Conservation (phyloP, 2,329 filamentous ascomycete genomes). For the Aquanectria penicillioides region DNA sequence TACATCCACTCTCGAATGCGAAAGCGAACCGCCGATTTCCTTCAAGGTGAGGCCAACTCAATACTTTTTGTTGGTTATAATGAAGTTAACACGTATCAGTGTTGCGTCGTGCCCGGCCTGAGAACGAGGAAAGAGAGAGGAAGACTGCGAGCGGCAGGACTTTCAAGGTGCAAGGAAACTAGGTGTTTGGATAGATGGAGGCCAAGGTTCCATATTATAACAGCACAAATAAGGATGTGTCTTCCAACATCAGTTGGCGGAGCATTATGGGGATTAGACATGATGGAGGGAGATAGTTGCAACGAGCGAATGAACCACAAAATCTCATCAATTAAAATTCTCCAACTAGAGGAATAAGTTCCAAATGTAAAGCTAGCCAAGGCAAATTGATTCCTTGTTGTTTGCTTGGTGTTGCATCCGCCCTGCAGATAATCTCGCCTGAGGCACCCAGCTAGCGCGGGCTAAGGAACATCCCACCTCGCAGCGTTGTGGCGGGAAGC, state of each 20-base stretch:
- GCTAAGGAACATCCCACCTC: conserved; percentile 26
- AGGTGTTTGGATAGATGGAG: conserved; percentile 26
- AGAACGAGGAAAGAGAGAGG: conserved; percentile 95
- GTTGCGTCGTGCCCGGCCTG: conserved; percentile 92
- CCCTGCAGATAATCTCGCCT: conserved; percentile 25
- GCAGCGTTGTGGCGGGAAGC: conserved; percentile 11
- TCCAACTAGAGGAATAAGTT: not conserved
- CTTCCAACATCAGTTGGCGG: not conserved
- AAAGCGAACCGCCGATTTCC: conserved; percentile 95
- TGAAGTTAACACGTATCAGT: conserved; percentile 64
- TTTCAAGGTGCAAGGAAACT: conserved; percentile 70
- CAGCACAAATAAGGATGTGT: conserved; percentile 9
- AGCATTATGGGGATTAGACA: conserved; percentile 8
- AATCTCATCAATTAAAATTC: conserved; percentile 27
- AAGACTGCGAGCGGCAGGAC: conserved; percentile 98
- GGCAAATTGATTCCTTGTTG: not conserved
- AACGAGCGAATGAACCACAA: conserved; percentile 39
- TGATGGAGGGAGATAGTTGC: conserved; percentile 20
- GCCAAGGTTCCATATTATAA: conserved; percentile 21
- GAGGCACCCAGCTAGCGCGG: conserved; percentile 39
- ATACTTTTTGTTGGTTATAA: not conserved
- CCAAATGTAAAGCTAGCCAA: not conserved
- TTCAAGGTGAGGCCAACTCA: conserved; percentile 78
- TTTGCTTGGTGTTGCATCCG: not conserved
- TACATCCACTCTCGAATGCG: conserved; percentile 99